phyloP scores from a whole-genome alignment of 2,329 filamentous ascomycete genomes.

The Clonostachys byssicola region DNA sequence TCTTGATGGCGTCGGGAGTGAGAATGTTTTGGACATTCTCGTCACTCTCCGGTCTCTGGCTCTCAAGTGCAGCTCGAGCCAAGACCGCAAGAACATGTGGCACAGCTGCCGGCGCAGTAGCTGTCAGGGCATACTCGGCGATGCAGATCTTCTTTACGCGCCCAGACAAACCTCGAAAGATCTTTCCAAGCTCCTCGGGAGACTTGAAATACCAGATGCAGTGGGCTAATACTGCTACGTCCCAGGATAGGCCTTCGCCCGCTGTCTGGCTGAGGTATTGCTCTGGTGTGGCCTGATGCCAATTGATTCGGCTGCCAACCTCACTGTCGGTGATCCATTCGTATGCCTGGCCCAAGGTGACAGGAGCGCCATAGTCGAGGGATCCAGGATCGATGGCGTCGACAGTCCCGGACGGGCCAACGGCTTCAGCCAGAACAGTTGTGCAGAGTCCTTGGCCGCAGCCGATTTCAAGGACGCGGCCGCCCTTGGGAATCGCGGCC shows the following conservation, averaged over 20 bases:
- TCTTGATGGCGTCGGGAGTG: too few relatives aligned
- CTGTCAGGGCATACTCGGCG: constrained; percentile 21
- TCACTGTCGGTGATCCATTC: constrained; percentile 29
- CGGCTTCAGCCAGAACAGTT: constrained; percentile 41
- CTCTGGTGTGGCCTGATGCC: constrained; percentile 28
- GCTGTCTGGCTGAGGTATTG: neutral
- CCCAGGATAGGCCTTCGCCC: neutral
- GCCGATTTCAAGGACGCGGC: constrained; percentile 46
- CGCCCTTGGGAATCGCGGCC: neutral
- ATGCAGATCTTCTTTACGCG: constrained; percentile 11
- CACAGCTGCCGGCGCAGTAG: constrained; percentile 26
- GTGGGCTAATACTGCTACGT: constrained; percentile 37
- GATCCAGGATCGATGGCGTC: constrained; percentile 48
- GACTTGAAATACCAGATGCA: constrained; percentile 49
- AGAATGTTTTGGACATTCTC: constrained; percentile 33
- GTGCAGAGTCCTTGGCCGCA: constrained; percentile 58
- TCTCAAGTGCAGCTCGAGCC: constrained; percentile 35
- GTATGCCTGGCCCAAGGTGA: constrained; percentile 45
- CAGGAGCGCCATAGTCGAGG: constrained; percentile 43
- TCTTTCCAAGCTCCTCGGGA: constrained; percentile 15
- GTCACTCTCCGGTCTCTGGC: constrained; percentile 23
- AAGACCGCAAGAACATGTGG: constrained; percentile 50
- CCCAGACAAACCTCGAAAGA: constrained; percentile 11
- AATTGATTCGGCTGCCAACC: constrained; percentile 36
- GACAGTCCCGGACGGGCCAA: constrained; percentile 36